These are phyloP conservation scores for Moricandia arvensis DNA, from an alignment of 345 rosid genomes.

Conservation along the genomic window DNA sequence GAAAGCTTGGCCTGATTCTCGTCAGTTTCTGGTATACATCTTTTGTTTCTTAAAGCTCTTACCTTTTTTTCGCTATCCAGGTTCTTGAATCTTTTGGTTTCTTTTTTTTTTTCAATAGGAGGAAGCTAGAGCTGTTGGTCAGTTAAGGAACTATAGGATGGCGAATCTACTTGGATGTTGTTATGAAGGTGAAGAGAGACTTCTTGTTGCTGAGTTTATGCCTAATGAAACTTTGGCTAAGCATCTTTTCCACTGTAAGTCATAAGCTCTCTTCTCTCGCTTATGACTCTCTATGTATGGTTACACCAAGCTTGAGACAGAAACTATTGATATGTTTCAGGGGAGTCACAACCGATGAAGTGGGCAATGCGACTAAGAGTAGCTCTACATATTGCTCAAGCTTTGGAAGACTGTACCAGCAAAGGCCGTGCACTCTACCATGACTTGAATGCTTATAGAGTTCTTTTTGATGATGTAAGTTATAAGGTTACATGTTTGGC, in stretches of 20 bases:
- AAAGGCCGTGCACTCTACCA: background rate
- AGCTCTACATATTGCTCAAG: background rate
- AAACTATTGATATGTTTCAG: background rate
- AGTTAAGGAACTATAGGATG: background rate
- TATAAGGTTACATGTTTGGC: background rate
- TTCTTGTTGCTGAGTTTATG: background rate
- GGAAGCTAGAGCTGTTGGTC: background rate
- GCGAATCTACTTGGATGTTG: background rate
- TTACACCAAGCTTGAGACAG: background rate
- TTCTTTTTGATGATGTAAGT: constrained; percentile 1
- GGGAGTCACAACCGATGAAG: background rate
- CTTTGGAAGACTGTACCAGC: background rate
- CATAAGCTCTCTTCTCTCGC: background rate
- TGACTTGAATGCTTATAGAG: background rate
- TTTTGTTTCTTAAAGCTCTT: background rate
- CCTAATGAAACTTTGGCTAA: background rate
- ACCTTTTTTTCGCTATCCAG: background rate
- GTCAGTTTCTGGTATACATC: background rate
- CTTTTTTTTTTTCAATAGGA: background rate
- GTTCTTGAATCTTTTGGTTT: background rate
- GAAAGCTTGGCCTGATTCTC: constrained; percentile 4
- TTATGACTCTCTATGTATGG: too few species aligned
- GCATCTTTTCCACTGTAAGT: background rate
- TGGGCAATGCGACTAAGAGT: background rate
- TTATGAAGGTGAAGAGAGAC: background rate